phyloP scores from a whole-genome alignment of 768 basidiomycete genomes.

The Trametes villosa region DNA sequence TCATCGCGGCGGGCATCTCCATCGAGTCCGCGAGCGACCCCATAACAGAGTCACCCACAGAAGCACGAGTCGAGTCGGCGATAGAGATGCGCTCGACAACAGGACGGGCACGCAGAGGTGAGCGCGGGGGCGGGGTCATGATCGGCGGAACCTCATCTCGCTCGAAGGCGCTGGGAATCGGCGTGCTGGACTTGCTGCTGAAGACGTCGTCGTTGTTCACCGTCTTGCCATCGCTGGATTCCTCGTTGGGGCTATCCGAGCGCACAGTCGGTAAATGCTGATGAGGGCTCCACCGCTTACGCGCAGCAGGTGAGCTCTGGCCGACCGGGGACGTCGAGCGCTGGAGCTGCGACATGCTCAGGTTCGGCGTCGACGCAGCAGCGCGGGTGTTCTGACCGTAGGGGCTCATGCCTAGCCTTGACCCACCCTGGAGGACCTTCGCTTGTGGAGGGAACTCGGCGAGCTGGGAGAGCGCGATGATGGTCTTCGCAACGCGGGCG shows the following conservation, averaged over 20 bases:
- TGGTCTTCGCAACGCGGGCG: slow-evolving; percentile 74
- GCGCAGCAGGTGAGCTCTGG: slow-evolving; percentile 40
- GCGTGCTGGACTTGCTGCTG: slow-evolving; percentile 18
- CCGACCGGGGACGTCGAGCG: slow-evolving; percentile 41
- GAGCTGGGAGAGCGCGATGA: slow-evolving; percentile 67
- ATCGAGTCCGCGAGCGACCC: slow-evolving; percentile 40
- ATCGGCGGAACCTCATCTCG: slow-evolving; percentile 45
- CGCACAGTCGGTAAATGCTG: slow-evolving; percentile 53
- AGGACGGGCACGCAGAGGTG: slow-evolving; percentile 53
- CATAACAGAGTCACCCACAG: slow-evolving; percentile 43
- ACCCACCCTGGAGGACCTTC: slow-evolving; percentile 48
- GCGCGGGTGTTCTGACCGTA: slow-evolving; percentile 48
- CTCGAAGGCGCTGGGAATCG: slow-evolving; percentile 33
- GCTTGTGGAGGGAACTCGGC: slow-evolving; percentile 58
- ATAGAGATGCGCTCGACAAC: slow-evolving; percentile 31
- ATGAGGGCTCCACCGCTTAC: slow-evolving; percentile 57
- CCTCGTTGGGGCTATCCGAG: slow-evolving; percentile 58
- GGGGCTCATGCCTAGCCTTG: slow-evolving; percentile 18
- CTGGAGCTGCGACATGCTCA: slow-evolving; percentile 39
- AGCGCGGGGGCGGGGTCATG: slow-evolving; percentile 49
- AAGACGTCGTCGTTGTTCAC: slow-evolving; percentile 34
- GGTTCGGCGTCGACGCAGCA: slow-evolving; percentile 67
- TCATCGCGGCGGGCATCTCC: slow-evolving; percentile 38
- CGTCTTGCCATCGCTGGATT: slow-evolving; percentile 37
- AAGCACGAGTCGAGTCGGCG: slow-evolving; percentile 35